These are phyloP conservation scores for Bacterosira constricta DNA, from an alignment of 108 stramenopile genomes.

Conservation along the genomic window DNA sequence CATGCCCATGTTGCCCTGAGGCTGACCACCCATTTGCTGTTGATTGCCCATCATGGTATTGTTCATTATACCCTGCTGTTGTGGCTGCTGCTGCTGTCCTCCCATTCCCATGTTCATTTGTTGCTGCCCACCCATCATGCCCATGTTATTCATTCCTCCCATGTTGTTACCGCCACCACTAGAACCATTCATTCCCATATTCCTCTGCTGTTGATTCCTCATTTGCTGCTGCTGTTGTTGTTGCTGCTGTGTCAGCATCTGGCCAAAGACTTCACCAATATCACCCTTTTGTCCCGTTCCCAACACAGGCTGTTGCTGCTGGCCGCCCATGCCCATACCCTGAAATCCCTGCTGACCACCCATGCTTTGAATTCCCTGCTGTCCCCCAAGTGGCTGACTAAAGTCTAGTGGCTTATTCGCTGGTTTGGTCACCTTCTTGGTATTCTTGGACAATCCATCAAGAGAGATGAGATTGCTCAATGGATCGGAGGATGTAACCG, in stretches of 20 bases:
- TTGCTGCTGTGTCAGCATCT: constrained; percentile 12
- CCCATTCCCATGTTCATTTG: constrained; percentile 15
- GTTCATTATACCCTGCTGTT: constrained; percentile 20
- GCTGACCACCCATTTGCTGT: constrained; percentile 30
- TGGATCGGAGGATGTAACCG: constrained; percentile 64
- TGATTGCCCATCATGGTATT: constrained; percentile 1
- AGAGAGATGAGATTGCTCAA: constrained; percentile 76
- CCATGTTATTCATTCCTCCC: neutral
- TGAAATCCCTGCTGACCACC: constrained; percentile 15
- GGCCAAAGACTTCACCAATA: constrained; percentile 42
- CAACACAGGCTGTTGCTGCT: constrained; percentile 22
- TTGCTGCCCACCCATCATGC: neutral
- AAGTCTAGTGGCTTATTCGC: constrained; percentile 33
- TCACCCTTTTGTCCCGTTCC: constrained; percentile 39
- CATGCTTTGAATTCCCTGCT: neutral
- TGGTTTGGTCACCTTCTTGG: constrained; percentile 49
- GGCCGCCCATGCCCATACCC: constrained; percentile 8
- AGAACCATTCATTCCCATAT: too few species aligned
- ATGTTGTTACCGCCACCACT: neutral
- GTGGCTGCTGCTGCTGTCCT: constrained; percentile 1
- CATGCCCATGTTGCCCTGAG: constrained; percentile 55
- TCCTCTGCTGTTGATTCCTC: constrained; percentile 9
- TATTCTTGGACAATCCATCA: constrained; percentile 79
- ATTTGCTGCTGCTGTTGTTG: too few species aligned
- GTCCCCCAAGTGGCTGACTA: neutral